A percentile compares a stretch with the other conserved stretches of the same genome.
These are phyloP conservation scores for Clonostachys solani DNA, from an alignment of 2,329 filamentous ascomycete species.

Conservation along the genomic window DNA sequence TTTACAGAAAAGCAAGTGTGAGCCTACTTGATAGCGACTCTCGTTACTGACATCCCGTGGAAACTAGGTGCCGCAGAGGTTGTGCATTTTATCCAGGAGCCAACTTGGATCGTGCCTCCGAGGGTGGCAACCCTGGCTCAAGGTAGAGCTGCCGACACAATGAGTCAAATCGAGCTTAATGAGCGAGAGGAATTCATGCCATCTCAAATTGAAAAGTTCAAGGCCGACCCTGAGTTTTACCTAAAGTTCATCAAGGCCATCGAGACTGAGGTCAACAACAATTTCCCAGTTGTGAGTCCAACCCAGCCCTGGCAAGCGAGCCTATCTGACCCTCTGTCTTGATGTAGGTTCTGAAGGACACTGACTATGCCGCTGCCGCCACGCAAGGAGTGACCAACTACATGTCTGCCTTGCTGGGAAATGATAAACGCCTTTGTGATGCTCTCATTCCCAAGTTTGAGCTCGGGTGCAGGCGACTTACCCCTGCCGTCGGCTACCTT, in stretches of 20 bases:
- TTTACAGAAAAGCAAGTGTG: slow-evolving; percentile 1
- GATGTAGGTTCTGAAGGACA: slow-evolving; percentile 1
- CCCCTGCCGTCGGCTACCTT: slow-evolving; percentile 42
- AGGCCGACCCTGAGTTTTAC: slow-evolving; percentile 39
- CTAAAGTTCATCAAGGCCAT: slow-evolving; percentile 10
- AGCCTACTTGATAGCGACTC: background rate
- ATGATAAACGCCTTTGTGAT: too few relatives aligned
- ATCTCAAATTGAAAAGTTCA: slow-evolving; percentile 40
- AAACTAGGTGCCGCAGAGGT: slow-evolving; percentile 28
- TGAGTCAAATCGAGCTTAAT: slow-evolving; percentile 14
- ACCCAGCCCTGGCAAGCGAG: slow-evolving; percentile 13
- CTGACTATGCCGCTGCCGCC: background rate
- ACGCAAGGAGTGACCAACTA: too few relatives aligned
- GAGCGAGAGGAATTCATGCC: slow-evolving; percentile 11
- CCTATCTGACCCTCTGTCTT: slow-evolving; percentile 20
- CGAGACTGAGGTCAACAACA: background rate
- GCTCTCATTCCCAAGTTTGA: slow-evolving; percentile 40
- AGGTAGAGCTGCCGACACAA: slow-evolving; percentile 22
- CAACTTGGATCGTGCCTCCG: slow-evolving; percentile 35
- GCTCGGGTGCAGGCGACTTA: slow-evolving; percentile 40
- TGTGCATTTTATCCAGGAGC: slow-evolving; percentile 33
- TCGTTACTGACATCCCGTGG: background rate
- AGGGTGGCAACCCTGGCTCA: slow-evolving; percentile 21
- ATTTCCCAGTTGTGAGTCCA: background rate
- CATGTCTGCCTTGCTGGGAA: too few relatives aligned